phyloP scores from a whole-genome alignment of 148 eudicot species.

The Vaccinium macrocarpon region DNA sequence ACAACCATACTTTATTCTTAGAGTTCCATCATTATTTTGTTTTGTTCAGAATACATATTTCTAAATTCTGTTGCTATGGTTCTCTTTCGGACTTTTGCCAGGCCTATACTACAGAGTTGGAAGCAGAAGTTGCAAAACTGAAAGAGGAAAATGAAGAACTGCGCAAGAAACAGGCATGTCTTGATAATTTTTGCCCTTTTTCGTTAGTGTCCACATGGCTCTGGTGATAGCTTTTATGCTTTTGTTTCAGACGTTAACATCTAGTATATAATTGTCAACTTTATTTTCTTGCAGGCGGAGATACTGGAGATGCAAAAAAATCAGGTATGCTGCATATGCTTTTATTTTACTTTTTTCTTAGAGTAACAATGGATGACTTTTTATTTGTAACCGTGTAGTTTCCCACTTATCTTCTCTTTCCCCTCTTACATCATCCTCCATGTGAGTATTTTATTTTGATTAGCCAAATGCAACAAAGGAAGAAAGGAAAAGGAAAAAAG shows the following conservation, averaged over 20 bases:
- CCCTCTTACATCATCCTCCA: not conserved
- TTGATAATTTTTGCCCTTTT: not conserved
- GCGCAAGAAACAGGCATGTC: constrained; percentile 61
- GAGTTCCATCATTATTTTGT: not conserved
- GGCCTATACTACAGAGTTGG: constrained; percentile 93
- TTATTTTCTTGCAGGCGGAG: constrained; percentile 52
- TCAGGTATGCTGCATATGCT: constrained; percentile 43
- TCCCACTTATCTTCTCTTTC: not conserved
- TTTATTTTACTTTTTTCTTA: not conserved
- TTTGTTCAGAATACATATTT: not conserved
- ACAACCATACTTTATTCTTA: not conserved
- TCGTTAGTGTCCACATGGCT: not conserved
- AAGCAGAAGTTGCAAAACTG: constrained; percentile 74
- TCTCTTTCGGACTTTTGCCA: constrained; percentile 22
- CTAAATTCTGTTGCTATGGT: not conserved
- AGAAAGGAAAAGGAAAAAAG: not conserved
- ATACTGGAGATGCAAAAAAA: constrained; percentile 81
- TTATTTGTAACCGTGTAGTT: not conserved
- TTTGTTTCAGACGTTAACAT: not conserved
- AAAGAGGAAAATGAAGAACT: constrained; percentile 72
- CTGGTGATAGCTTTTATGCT: not conserved
- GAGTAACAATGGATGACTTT: not conserved
- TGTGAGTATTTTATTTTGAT: not conserved
- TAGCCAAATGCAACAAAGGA: not conserved
- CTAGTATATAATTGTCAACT: constrained; percentile 1